Conservation (phyloP, 768 basidiomycete species). For the Holtermannia corniformis region DNA sequence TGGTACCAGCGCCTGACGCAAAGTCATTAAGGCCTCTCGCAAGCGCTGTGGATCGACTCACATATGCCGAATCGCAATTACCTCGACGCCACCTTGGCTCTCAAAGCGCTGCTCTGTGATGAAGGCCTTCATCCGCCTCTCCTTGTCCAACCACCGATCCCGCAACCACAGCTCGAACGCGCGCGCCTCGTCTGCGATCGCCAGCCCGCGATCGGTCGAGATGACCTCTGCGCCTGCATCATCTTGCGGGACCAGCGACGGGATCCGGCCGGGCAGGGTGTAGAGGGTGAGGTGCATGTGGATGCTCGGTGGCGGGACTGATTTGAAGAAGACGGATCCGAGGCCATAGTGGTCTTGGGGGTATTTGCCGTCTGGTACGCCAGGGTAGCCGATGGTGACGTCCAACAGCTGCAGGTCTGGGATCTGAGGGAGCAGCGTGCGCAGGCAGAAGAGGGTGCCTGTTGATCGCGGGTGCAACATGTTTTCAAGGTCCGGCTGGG, state of each 20-base stretch:
- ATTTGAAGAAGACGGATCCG: conserved; percentile 72
- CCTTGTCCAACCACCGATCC: conserved; percentile 75
- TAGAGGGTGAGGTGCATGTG: conserved; percentile 81
- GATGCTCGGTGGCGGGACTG: conserved; percentile 70
- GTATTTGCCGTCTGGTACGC: conserved; percentile 67
- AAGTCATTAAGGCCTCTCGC: neutral
- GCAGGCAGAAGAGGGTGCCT: conserved; percentile 74
- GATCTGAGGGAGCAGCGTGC: conserved; percentile 67
- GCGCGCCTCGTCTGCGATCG: conserved; percentile 51
- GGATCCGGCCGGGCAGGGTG: conserved; percentile 48
- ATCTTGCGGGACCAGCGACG: conserved; percentile 44
- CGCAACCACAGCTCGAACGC: conserved; percentile 77
- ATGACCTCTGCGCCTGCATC: conserved; percentile 26
- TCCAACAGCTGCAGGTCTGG: conserved; percentile 75
- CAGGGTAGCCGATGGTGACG: conserved; percentile 83
- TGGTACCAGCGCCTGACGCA: neutral
- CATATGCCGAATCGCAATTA: conserved; percentile 23
- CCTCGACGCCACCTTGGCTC: conserved; percentile 9
- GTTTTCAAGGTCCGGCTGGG: conserved; percentile 67
- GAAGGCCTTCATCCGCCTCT: conserved; percentile 62
- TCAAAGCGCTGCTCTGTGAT: conserved; percentile 50
- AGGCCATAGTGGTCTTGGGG: conserved; percentile 82
- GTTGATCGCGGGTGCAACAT: conserved; percentile 85
- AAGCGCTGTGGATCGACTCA: conserved; percentile 15
- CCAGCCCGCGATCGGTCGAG: conserved; percentile 32